These are phyloP conservation scores for Thalassiosira oceanica DNA, from an alignment of 352 stramenopile species.

Conservation along the genomic window DNA sequence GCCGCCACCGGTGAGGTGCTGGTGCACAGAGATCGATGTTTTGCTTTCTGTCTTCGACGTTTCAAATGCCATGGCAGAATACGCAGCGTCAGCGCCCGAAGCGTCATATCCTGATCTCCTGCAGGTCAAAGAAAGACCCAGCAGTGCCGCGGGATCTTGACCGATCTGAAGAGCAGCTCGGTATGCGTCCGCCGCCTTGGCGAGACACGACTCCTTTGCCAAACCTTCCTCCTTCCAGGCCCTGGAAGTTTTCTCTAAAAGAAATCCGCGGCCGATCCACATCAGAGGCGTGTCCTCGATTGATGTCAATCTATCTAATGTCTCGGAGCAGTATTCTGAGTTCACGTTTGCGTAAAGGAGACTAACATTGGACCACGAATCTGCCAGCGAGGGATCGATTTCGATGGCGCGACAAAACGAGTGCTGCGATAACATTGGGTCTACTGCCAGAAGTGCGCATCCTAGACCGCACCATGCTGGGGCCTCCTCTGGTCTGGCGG, in stretches of 20 bases:
- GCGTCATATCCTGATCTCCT: constrained; percentile 9
- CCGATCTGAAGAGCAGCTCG: constrained; percentile 63
- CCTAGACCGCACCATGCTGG: constrained; percentile 69
- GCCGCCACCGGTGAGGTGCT: constrained; percentile 19
- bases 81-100: constrained; percentile 9
- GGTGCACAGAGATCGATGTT: constrained; percentile 30
- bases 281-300: constrained; percentile 72
- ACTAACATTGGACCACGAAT: constrained; percentile 65
- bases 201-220: constrained; percentile 28
- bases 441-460: constrained; percentile 37
- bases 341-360: constrained; percentile 58
- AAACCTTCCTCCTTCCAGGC: constrained; percentile 14
- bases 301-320: constrained; percentile 64
- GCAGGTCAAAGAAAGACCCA: constrained; percentile 61
- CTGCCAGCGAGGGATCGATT: constrained; percentile 54
- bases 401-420: constrained; percentile 57
- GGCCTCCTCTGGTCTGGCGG: constrained; percentile 40
- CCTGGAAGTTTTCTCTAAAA: constrained; percentile 45
- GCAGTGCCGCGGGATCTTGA: constrained; percentile 54
- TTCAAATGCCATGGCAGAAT: constrained; percentile 23
- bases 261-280: constrained; percentile 63
- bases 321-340: constrained; percentile 31
- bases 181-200: constrained; percentile 68
- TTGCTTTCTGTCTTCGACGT: constrained; percentile 35
- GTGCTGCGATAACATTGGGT: constrained; percentile 71